Percentiles rank a stretch among this genome's conserved stretches.
phyloP scores from a whole-genome alignment of 129 eudicot species.

The Oenanthe sinensis region DNA sequence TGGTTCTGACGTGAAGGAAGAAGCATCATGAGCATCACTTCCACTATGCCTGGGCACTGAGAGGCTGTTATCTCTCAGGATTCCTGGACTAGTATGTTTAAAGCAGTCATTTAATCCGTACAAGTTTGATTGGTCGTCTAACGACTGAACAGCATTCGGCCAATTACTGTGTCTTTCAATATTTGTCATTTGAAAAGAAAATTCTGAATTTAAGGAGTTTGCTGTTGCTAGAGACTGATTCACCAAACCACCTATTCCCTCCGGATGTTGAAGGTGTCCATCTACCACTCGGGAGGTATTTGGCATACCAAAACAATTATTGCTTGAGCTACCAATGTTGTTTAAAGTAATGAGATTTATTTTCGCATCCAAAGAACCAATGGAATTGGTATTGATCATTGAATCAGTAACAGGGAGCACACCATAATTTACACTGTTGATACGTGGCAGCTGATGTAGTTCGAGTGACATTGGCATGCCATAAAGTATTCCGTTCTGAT shows the following conservation, averaged over 20 bases:
- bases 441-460: constrained; percentile 15
- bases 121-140: constrained; percentile 5
- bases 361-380: constrained; percentile 6
- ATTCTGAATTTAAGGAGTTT: background rate
- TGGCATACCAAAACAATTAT: background rate
- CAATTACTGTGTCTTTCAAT: background rate
- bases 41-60: constrained; percentile 1
- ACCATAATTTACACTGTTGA: background rate
- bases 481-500: constrained; percentile 13
- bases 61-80: background rate
- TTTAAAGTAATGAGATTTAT: background rate
- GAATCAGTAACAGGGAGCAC: background rate
- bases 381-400: background rate
- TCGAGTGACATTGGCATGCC: constrained; percentile 17
- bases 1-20: background rate
- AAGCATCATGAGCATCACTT: constrained; percentile 2
- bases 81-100: background rate
- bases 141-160: constrained; percentile 5
- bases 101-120: background rate
- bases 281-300: constrained; percentile 1
- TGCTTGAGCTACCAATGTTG: constrained; percentile 8
- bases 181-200: constrained; percentile 8
- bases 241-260: background rate
- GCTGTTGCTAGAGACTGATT: constrained; percentile 5
- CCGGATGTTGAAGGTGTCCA: constrained; percentile 8